A percentile compares a stretch with the other conserved stretches of the same genome.
These are phyloP conservation scores for Candida vartiovaarae DNA, from an alignment of 805 yeast species.

Conservation along the genomic window DNA sequence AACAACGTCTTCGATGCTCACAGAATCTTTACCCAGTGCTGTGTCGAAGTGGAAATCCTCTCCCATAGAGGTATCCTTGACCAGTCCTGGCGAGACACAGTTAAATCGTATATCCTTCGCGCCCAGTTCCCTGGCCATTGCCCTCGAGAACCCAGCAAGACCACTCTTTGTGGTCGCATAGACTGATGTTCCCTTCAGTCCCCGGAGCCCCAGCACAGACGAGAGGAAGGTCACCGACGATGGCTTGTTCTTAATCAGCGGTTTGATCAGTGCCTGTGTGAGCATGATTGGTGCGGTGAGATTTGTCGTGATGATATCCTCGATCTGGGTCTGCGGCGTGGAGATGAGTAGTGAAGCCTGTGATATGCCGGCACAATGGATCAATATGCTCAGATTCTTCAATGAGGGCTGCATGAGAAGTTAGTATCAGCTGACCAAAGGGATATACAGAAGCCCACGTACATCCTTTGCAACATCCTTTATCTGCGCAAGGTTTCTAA, in stretches of 20 bases:
- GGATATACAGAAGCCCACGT: not conserved
- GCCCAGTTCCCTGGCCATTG: slow-evolving; percentile 54
- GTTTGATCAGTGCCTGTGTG: slow-evolving; percentile 42
- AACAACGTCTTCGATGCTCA: slow-evolving; percentile 19
- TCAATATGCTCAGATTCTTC: slow-evolving; percentile 20
- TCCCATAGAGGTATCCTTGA: slow-evolving; percentile 58
- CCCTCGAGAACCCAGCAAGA: slow-evolving; percentile 49
- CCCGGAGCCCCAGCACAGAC: slow-evolving; percentile 49
- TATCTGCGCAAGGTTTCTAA: slow-evolving; percentile 7
- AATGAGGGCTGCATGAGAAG: not conserved
- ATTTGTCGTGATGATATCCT: slow-evolving; percentile 45
- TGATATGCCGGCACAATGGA: slow-evolving; percentile 52
- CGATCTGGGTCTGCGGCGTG: slow-evolving; percentile 35
- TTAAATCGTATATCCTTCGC: slow-evolving; percentile 51
- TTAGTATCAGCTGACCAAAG: too few species aligned
- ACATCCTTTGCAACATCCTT: not conserved
- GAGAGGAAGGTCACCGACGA: slow-evolving; percentile 53
- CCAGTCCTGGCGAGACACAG: slow-evolving; percentile 61
- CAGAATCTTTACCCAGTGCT: slow-evolving; percentile 11
- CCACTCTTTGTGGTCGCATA: slow-evolving; percentile 73
- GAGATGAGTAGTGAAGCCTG: slow-evolving; percentile 45
- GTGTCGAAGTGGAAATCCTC: slow-evolving; percentile 14
- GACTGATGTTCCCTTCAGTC: slow-evolving; percentile 50
- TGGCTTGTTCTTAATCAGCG: slow-evolving; percentile 38
- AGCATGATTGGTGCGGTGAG: slow-evolving; percentile 55